Conservation (phyloP, 2,329 filamentous ascomycete species). For the Fusarium sp. region DNA sequence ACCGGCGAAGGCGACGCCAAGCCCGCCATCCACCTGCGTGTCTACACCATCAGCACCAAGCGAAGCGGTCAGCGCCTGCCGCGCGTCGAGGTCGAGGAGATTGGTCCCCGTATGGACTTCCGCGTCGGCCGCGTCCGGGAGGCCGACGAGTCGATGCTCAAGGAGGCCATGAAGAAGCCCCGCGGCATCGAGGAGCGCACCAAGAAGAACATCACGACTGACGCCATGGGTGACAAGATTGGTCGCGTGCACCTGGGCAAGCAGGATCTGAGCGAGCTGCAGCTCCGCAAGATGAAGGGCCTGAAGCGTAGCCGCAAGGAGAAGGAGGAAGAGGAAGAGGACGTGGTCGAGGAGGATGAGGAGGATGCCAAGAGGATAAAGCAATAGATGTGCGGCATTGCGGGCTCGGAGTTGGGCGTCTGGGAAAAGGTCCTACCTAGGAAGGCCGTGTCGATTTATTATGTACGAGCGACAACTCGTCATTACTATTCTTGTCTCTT, state of each 20-base stretch:
- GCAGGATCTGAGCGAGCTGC: constrained; percentile 85
- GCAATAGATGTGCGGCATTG: constrained; percentile 41
- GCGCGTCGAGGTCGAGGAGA: constrained; percentile 91
- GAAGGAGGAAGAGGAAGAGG: constrained; percentile 61
- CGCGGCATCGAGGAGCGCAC: constrained; percentile 76
- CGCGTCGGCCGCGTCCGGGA: constrained; percentile 80
- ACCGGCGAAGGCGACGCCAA: constrained; percentile 55
- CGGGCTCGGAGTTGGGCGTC: constrained; percentile 46
- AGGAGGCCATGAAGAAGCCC: constrained; percentile 88
- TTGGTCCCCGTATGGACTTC: constrained; percentile 93
- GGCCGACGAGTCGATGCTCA: constrained; percentile 79
- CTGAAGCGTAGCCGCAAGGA: constrained; percentile 75
- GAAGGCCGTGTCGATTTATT: constrained; percentile 43
- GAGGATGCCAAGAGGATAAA: constrained; percentile 52
- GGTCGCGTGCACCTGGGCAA: constrained; percentile 89
- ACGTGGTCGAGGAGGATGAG: constrained; percentile 52
- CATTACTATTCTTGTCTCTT: not conserved
- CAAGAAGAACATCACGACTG: constrained; percentile 96
- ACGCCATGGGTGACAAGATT: constrained; percentile 94
- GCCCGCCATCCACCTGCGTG: constrained; percentile 71
- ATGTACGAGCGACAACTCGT: constrained; percentile 23
- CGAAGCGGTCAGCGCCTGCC: constrained; percentile 86
- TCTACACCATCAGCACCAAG: constrained; percentile 87
- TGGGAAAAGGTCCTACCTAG: constrained; percentile 43
- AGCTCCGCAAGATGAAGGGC: constrained; percentile 99